Conservation (phyloP, 2,329 filamentous ascomycete genomes). For the Emmonsiellopsis sp. region DNA sequence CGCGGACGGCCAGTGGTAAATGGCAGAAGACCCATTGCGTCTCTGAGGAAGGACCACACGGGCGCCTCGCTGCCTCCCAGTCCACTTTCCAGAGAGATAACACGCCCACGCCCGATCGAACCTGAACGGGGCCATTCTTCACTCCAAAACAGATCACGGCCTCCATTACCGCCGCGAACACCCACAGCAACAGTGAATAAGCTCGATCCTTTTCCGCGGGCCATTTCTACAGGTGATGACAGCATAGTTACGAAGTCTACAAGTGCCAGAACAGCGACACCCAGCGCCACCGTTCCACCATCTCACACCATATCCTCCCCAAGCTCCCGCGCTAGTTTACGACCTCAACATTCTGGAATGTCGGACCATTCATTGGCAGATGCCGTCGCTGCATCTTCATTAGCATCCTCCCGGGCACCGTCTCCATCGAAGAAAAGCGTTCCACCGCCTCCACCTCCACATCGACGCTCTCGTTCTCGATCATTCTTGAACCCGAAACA, state of each 20-base stretch:
- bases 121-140: background rate
- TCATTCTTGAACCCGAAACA: constrained; percentile 26
- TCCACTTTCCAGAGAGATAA: background rate
- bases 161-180: background rate
- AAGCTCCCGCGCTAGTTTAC: constrained; percentile 17
- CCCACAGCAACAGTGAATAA: background rate
- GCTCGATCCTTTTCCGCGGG: background rate
- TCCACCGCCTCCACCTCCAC: constrained; percentile 30
- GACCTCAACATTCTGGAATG: constrained; percentile 20
- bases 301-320: background rate
- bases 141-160: background rate
- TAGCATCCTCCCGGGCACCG: constrained; percentile 33
- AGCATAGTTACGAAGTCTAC: background rate
- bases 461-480: constrained; percentile 26
- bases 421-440: constrained; percentile 26
- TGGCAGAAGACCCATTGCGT: background rate
- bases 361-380: constrained; percentile 33
- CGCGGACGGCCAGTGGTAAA: background rate
- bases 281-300: background rate
- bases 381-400: constrained; percentile 38
- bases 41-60: background rate
- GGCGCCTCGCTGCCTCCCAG: background rate
- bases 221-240: background rate
- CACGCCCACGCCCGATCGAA: background rate
- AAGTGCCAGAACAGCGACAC: background rate